Percentiles rank a stretch among this genome's conserved stretches.
These are phyloP conservation scores for Aspergillus sp. DNA, from an alignment of 2,329 filamentous ascomycete species.

Conservation along the genomic window DNA sequence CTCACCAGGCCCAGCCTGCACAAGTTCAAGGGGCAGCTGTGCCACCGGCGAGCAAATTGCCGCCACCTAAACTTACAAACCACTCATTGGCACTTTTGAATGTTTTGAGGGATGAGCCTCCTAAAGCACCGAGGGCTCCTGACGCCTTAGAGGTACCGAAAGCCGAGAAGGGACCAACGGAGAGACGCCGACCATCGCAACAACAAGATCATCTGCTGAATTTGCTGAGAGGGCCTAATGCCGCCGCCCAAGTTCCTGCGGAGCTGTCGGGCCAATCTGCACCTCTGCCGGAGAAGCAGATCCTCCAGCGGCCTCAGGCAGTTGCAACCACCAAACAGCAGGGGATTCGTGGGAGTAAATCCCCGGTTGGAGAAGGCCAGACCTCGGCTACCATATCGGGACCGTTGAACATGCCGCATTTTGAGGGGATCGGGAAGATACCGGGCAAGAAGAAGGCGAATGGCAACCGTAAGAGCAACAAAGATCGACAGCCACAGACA, in stretches of 20 bases:
- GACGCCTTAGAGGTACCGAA: slow-evolving; percentile 12
- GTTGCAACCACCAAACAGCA: slow-evolving; percentile 8
- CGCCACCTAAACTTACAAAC: slow-evolving; percentile 48
- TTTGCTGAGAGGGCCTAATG: slow-evolving; percentile 21
- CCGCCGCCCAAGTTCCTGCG: slow-evolving; percentile 23
- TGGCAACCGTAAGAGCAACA: slow-evolving; percentile 14
- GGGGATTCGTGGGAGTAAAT: slow-evolving; percentile 9
- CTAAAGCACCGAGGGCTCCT: slow-evolving; percentile 16
- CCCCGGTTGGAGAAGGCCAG: slow-evolving; percentile 9
- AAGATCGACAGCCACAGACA: slow-evolving; percentile 12
- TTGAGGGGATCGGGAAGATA: slow-evolving; percentile 24
- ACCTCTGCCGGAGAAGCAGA: slow-evolving; percentile 24
- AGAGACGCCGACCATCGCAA: slow-evolving; percentile 19
- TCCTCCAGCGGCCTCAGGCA: slow-evolving; percentile 22
- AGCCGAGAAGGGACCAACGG: slow-evolving; percentile 5
- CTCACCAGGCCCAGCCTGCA: slow-evolving; percentile 24
- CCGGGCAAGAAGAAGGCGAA: slow-evolving; percentile 15
- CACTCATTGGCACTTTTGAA: slow-evolving; percentile 51
- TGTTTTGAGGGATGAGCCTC: slow-evolving; percentile 42
- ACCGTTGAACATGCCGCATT: slow-evolving; percentile 31
- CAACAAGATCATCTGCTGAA: slow-evolving; percentile 31
- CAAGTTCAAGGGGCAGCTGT: slow-evolving; percentile 36
- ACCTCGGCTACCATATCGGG: slow-evolving; percentile 33
- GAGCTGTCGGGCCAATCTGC: slow-evolving; percentile 39
- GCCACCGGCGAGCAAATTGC: slow-evolving; percentile 49